Conservation (phyloP, 768 basidiomycete species). For the Mycena pura region DNA sequence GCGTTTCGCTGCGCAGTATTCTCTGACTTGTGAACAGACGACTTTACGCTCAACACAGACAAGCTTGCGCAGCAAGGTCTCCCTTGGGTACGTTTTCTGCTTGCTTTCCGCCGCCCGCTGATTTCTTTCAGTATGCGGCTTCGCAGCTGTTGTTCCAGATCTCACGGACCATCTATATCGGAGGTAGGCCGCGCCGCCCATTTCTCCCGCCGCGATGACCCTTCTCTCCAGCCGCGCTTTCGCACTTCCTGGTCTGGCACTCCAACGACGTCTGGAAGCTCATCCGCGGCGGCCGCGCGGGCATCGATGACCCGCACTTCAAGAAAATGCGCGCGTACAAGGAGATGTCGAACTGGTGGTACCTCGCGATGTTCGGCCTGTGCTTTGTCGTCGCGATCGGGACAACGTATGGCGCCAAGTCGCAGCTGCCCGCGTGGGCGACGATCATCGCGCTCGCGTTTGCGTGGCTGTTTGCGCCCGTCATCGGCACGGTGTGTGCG, state of each 20-base stretch:
- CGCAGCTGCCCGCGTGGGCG: constrained; percentile 46
- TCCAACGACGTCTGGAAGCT: constrained; percentile 44
- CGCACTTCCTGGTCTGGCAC: constrained; percentile 58
- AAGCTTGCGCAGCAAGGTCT: constrained; percentile 44
- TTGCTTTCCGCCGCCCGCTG: neutral
- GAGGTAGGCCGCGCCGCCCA: constrained; percentile 34
- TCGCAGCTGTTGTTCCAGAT: constrained; percentile 49
- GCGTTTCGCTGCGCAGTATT: too few relatives aligned
- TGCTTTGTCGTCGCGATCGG: constrained; percentile 42
- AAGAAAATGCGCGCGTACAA: constrained; percentile 42
- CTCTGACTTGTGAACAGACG: constrained; percentile 20
- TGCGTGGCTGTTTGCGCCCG: constrained; percentile 50
- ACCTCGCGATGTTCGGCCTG: constrained; percentile 38
- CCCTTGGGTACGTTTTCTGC: constrained; percentile 24
- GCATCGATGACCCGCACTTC: constrained; percentile 45
- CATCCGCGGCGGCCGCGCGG: constrained; percentile 39
- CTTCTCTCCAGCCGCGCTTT: constrained; percentile 44
- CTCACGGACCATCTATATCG: constrained; percentile 45
- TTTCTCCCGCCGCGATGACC: too few relatives aligned
- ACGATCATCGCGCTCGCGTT: constrained; percentile 53
- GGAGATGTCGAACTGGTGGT: constrained; percentile 46
- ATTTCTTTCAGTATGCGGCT: constrained; percentile 48
- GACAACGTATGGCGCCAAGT: constrained; percentile 42
- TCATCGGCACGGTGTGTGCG: constrained; percentile 50
- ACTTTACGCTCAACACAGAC: constrained; percentile 54